Evolutionary conservation across 2,329 filamentous ascomycete genomes (phyloP), one percentile per base, ranked within the genome.

Genomic region (Fusarium multiceps): DNA sequence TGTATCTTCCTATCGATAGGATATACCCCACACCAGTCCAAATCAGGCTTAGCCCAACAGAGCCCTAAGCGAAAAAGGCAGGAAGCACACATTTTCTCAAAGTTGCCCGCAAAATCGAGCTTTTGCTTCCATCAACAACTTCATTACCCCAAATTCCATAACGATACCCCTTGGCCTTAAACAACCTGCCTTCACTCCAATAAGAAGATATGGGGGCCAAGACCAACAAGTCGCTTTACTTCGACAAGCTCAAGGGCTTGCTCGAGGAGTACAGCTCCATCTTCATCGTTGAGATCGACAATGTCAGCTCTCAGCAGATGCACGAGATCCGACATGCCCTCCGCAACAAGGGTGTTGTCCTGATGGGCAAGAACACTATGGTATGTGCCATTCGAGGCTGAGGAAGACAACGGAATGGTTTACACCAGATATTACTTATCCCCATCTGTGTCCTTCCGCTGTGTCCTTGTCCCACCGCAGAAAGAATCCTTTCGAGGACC

Each of bases 361-460:
- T 99, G 86, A 98, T 98, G 96, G 96, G 95, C 83, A 98, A 98
- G 92, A 99, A 99, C 91, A 99, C 96, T 85, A 99, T 99, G 96
- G 95, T 96, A 85, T 66, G 87, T 27, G 49, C 34, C 34, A 37
- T 6, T 37, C 18, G 16, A n/a, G 34, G 34, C 18, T 18, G 34
- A 37, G 34, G 34, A n/a, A n/a, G 34, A 37, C 16, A 37, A 37
- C 34, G 18, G 34, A 37, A 37, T n/a, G 34, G 34, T n/a, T 37
- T n/a, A 18, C 34, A 37, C 34, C 16, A n/a, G 34, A n/a, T 37
- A 11, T 37, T n/a, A 11, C 5, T n/a, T 9, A 37, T 37, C 9
- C 34, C 34, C 18, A 37, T n/a, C 18, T 37, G 34, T 37, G 34
- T n/a, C 34, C 34, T n/a, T 34, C 32, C 16, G 32, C 18, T 37